Base-by-base conservation (phyloP, 352 stramenopile genomes). In the Phytophthora citrophthora region DNA sequence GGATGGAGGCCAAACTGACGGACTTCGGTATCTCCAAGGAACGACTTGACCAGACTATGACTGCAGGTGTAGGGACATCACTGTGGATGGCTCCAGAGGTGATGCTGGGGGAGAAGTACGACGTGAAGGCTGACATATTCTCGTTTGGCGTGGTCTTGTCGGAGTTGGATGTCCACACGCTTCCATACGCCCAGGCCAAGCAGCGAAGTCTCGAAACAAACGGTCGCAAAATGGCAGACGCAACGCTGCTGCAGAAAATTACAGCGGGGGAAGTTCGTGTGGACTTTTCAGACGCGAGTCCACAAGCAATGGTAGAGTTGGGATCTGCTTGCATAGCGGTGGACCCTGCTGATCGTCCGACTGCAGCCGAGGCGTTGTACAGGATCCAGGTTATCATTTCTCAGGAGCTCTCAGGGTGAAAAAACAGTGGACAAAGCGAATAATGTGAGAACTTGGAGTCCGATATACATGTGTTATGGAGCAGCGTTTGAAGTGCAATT, bases 21-120 rank as follows among this genome's bases (percentile, higher is more conserved):
- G 83, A 91, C 55, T 91, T 91, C 70, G 80, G 80, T 9, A 73
- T 88, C 13, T 86, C 76, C 4, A 76, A 78, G 8, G 74, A 86
- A 40, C 66, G 69, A 9, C 49, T 77, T 41, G 74, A 83, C 20
- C 69, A 74, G 3, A 68, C 59, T 0, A 68, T 68, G 59, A 68
- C 59, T 4, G 59, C 59, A 11, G 41, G 59, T 4, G 59, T 67
- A 5, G 56, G 56, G 5, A 58, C 56, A 20, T 64, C 56, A 5
- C 27, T 64, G 36, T 64, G 47, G 56, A 64, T 64, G 56, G 56
- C 56, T 11, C 55, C 55, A 12, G 55, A 64, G 16, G 55, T 64
- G 34, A 64, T 64, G 55, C 46, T 64, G 7, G 56, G 56, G 20
- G 46, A 58, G 5, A 43, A 24, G 12, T 64, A 64, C 16, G 56